Percentiles rank a stretch among this genome's conserved stretches.
Conservation (phyloP, 192 early-diverging fungal species). For the Thamnidium elegans region DNA sequence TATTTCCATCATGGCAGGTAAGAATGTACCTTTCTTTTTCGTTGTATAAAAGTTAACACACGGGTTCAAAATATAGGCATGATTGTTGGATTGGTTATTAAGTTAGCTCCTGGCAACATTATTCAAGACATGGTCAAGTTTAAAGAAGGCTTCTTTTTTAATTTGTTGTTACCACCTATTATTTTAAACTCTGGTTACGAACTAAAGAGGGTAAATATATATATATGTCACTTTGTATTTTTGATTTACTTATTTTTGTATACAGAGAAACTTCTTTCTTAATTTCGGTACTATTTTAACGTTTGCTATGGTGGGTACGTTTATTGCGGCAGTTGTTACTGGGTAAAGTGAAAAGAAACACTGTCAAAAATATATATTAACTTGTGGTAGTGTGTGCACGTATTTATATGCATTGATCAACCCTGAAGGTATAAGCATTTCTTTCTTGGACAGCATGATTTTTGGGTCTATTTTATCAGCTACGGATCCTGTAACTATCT, state of each 20-base stretch:
- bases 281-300: constrained; percentile 88
- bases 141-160: constrained; percentile 91
- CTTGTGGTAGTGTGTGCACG: constrained; percentile 49
- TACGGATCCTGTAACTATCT: constrained; percentile 95
- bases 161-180: constrained; percentile 93
- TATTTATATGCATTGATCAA: constrained; percentile 69
- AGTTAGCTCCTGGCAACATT: constrained; percentile 50
- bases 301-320: constrained; percentile 93
- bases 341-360: constrained; percentile 50
- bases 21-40: constrained; percentile 14
- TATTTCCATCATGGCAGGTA: constrained; percentile 88
- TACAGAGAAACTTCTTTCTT: constrained; percentile 74
- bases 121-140: constrained; percentile 87
- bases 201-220: constrained; percentile 70
- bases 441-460: constrained; percentile 89
- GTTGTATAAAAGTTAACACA: neutral
- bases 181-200: constrained; percentile 97
- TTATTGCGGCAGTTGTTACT: constrained; percentile 87
- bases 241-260: neutral
- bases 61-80: constrained; percentile 46
- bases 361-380: neutral
- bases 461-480: constrained; percentile 94
- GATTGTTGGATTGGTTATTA: constrained; percentile 65
- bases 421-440: constrained; percentile 65
- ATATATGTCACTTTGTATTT: neutral